phyloP scores from a whole-genome alignment of 163 green algal genomes.

The Chlorella variabilis region DNA sequence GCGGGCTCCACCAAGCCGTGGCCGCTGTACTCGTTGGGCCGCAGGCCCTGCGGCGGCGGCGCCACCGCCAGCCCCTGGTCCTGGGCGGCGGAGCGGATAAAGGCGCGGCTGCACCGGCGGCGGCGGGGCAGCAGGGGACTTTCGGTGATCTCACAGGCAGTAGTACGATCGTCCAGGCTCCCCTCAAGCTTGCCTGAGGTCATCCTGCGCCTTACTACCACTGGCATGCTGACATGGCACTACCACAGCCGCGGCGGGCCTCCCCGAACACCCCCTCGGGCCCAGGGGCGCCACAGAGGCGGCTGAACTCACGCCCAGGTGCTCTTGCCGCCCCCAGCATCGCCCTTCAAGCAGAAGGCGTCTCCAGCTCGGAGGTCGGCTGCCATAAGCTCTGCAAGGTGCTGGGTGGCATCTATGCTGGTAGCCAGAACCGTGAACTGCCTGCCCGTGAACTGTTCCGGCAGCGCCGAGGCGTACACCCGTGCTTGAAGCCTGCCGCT shows the following conservation, averaged over 20 bases:
- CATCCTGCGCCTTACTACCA: neutral
- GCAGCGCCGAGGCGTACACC: neutral
- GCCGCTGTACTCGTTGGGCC: neutral
- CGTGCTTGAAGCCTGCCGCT: neutral
- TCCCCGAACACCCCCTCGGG: neutral
- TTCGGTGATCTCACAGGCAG: no score
- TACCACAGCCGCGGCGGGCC: neutral
- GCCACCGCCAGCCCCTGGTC: slow-evolving; percentile 74
- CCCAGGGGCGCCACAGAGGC: no score
- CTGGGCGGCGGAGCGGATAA: slow-evolving; percentile 69
- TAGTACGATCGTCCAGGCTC: no score
- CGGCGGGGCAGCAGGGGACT: neutral
- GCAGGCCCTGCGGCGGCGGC: neutral
- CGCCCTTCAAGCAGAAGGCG: slow-evolving; percentile 76
- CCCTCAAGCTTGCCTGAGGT: neutral
- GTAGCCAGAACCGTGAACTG: slow-evolving; percentile 32
- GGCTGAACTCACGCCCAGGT: slow-evolving; percentile 77
- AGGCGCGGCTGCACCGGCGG: slow-evolving; percentile 67
- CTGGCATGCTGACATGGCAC: neutral
- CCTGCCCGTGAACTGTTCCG: neutral
- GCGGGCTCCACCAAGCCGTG: neutral
- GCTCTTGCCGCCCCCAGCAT: slow-evolving; percentile 84
- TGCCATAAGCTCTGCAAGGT: slow-evolving; percentile 26
- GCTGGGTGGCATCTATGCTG: slow-evolving; percentile 8
- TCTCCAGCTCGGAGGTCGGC: slow-evolving; percentile 54